Base-by-base conservation (phyloP, 2,329 filamentous ascomycete genomes). In the Leptoxyphium fumago region DNA sequence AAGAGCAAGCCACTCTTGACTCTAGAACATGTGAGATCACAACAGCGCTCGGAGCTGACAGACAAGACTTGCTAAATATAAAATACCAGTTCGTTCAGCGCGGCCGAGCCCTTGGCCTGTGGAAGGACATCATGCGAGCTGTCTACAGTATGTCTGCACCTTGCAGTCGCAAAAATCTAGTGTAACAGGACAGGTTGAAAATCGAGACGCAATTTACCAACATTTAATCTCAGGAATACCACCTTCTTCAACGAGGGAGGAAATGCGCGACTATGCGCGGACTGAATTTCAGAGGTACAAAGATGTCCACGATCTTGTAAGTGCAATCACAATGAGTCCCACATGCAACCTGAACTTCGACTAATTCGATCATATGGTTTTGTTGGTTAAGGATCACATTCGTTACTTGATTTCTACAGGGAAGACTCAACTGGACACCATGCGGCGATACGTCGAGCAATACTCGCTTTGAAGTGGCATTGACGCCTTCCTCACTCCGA, bases 401-500 rank as follows among this genome's bases (percentile, higher is more conserved):
- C 59, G 69, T 39, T 72, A 71, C 46, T 52, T 71, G 39, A 63
- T 70, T 15, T 70, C 67, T 7, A 66, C 61, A 14, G 69, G 69
- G 11, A 71, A 69, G 55, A 71, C 68, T 10, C 65, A 73, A 48
- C 66, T 71, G 30, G 68, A 72, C 48, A 60, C 61, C 11, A 70
- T 73, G 66, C 66, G 62, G 41, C 52, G 62, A 47, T 63, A 65
- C 47, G 53, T 67, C 14, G 60, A 63, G 41, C 61, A 62, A 47
- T 54, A 57, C 9, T 36, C 32, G 9, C 32, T 36, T 36, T 36
- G 32, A 36, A 5, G 4, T 36, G 21, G 21, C 21, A 26, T 26
- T 26, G 21, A 26, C 7, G 7, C 21, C 21, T 4, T 4, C 21
- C 21, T 26, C 7, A 26, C 21, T 26, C 7, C 21, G 7, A 26